Conservation (phyloP, 2,329 filamentous ascomycete species). For the Colletotrichum eleusines region DNA sequence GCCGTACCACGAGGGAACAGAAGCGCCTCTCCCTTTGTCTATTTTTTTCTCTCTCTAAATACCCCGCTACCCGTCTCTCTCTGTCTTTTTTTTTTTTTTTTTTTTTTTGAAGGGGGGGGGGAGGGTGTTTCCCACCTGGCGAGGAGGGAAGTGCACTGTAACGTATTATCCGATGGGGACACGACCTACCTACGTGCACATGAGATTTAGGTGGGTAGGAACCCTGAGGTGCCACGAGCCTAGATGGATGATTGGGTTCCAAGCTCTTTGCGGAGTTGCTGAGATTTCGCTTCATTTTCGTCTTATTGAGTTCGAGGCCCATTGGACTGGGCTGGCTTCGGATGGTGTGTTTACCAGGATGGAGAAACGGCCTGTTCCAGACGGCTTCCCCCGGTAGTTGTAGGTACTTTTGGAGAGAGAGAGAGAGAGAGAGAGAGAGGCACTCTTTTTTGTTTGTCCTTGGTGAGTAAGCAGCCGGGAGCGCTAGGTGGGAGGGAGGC, state of each 20-base stretch:
- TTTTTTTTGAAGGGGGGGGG: too few species aligned
- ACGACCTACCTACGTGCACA: background rate
- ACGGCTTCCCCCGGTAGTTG: background rate
- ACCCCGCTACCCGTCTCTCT: too few species aligned
- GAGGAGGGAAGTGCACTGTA: conserved; percentile 32
- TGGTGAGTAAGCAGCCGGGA: too few species aligned
- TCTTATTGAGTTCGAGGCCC: too few species aligned
- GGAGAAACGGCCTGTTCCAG: background rate
- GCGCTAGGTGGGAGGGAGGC: too few species aligned
- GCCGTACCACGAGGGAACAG: background rate
- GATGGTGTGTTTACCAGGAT: background rate
- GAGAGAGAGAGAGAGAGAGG: too few species aligned
- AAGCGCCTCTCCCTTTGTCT: background rate
- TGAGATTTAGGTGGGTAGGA: background rate
- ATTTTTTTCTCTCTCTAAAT: too few species aligned
- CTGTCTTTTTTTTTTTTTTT: too few species aligned
- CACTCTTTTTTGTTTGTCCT: background rate
- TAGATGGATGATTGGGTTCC: conserved; percentile 12
- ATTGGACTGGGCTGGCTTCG: background rate
- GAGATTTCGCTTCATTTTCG: background rate
- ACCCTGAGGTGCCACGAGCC: background rate
- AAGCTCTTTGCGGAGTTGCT: background rate
- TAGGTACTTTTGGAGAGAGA: too few species aligned
- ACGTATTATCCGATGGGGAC: conserved; percentile 40
- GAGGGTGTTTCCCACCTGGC: conserved; percentile 9